These are phyloP conservation scores for Clavispora phyllophila DNA, from an alignment of 805 yeast genomes.

Conservation along the genomic window DNA sequence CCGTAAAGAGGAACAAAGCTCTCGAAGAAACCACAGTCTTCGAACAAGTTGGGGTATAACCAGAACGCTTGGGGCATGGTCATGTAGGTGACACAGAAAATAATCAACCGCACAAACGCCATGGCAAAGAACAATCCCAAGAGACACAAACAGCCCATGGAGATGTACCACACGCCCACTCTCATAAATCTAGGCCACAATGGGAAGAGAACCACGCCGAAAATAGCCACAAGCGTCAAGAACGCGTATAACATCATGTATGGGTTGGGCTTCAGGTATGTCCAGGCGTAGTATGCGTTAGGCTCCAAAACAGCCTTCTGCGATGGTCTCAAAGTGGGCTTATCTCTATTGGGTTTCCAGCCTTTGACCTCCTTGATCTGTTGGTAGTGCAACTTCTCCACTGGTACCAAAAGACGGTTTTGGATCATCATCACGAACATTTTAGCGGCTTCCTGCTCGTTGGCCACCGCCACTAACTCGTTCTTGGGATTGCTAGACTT, in stretches of 20 bases:
- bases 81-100: constrained; percentile 57
- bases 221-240: constrained; percentile 59
- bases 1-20: constrained; percentile 88
- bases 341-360: constrained; percentile 55
- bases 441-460: constrained; percentile 53
- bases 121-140: constrained; percentile 69
- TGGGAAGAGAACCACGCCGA: constrained; percentile 74
- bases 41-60: constrained; percentile 94
- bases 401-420: constrained; percentile 70
- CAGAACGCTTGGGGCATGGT: constrained; percentile 74
- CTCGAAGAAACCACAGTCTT: constrained; percentile 89
- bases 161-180: constrained; percentile 83
- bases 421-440: constrained; percentile 65
- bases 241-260: constrained; percentile 57
- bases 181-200: constrained; percentile 93
- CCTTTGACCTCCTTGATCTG: constrained; percentile 56
- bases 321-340: constrained; percentile 54
- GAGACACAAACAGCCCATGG: constrained; percentile 70
- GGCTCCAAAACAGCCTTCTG: constrained; percentile 57
- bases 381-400: constrained; percentile 62
- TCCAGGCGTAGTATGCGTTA: constrained; percentile 80
- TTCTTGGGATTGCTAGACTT: constrained; percentile 44
- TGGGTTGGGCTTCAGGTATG: constrained; percentile 68
- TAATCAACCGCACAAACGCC: constrained; percentile 73
- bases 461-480: constrained; percentile 39